Evolutionary conservation across 2,329 filamentous ascomycete genomes (phyloP).

Genomic region (Pseudogymnoascus sp.): DNA sequence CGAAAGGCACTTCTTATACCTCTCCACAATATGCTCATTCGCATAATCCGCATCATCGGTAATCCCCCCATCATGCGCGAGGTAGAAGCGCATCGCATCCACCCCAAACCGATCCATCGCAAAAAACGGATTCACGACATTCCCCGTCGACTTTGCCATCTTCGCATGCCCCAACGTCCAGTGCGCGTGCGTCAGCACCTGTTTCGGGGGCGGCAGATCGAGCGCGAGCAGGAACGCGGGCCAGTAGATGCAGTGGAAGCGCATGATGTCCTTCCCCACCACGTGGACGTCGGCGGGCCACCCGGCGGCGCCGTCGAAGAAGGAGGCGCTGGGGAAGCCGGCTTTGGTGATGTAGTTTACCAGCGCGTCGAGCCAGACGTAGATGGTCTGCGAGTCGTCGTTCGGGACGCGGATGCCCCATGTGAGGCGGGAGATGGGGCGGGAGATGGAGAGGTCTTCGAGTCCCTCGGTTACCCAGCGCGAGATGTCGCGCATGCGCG

Average conservation of each 20-base stretch:
- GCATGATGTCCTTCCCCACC: conserved; percentile 91
- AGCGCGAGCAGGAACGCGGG: conserved; percentile 90
- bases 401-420: conserved; percentile 90
- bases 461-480: conserved; percentile 69
- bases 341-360: conserved; percentile 88
- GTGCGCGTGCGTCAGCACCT: conserved; percentile 82
- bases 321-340: conserved; percentile 74
- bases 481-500: conserved; percentile 71
- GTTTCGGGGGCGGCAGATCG: conserved; percentile 67
- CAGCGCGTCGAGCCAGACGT: conserved; percentile 95
- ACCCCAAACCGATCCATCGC: conserved; percentile 83
- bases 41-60: conserved; percentile 75
- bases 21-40: conserved; percentile 65
- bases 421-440: conserved; percentile 65
- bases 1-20: conserved; percentile 75
- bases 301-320: conserved; percentile 51
- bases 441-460: conserved; percentile 81
- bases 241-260: conserved; percentile 98
- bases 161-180: conserved; percentile 90
- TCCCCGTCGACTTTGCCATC: conserved; percentile 94
- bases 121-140: conserved; percentile 90
- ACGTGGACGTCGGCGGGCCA: conserved; percentile 93
- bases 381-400: conserved; percentile 82
- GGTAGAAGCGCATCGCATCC: conserved; percentile 83
- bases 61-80: conserved; percentile 73